A percentile compares a stretch with the other conserved stretches of the same genome.
These are phyloP conservation scores for Suhomyces bokatorum DNA, from an alignment of 1,139 yeast genomes.

Conservation along the genomic window DNA sequence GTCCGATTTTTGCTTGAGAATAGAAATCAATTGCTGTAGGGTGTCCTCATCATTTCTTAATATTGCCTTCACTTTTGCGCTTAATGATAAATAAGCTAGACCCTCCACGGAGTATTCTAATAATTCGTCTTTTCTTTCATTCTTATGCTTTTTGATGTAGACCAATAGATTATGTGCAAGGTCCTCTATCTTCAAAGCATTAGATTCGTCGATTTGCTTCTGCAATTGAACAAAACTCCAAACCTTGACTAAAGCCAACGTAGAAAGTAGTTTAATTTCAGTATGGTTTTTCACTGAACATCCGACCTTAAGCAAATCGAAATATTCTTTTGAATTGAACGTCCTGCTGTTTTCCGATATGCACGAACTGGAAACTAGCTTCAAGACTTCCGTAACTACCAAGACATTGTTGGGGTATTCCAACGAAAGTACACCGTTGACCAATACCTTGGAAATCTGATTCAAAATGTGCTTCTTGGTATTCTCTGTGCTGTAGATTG, in stretches of 20 bases:
- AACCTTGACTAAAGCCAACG: conserved; percentile 40
- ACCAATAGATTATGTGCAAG: conserved; percentile 10
- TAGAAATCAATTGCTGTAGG: conserved; percentile 22
- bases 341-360: conserved; percentile 39
- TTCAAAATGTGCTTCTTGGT: conserved; percentile 22
- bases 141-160: conserved; percentile 3
- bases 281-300: conserved; percentile 14
- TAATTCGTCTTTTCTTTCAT: conserved; percentile 7
- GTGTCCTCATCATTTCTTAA: conserved; percentile 36
- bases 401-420: conserved; percentile 15
- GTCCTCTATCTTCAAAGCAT: conserved; percentile 2
- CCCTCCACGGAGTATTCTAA: conserved; percentile 42
- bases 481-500: conserved; percentile 22
- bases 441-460: conserved; percentile 13
- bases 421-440: conserved; percentile 6
- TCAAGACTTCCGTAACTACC: conserved; percentile 22
- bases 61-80: conserved; percentile 28
- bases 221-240: conserved; percentile 42
- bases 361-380: conserved; percentile 36
- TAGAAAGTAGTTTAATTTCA: conserved; percentile 32
- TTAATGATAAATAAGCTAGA: conserved; percentile 47
- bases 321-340: conserved; percentile 32
- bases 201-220: conserved; percentile 16
- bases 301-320: conserved; percentile 29
- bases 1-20: conserved; percentile 11